Base-by-base conservation (phyloP, 169 alveolate species). In the Cyclospora cayetanensis region DNA sequence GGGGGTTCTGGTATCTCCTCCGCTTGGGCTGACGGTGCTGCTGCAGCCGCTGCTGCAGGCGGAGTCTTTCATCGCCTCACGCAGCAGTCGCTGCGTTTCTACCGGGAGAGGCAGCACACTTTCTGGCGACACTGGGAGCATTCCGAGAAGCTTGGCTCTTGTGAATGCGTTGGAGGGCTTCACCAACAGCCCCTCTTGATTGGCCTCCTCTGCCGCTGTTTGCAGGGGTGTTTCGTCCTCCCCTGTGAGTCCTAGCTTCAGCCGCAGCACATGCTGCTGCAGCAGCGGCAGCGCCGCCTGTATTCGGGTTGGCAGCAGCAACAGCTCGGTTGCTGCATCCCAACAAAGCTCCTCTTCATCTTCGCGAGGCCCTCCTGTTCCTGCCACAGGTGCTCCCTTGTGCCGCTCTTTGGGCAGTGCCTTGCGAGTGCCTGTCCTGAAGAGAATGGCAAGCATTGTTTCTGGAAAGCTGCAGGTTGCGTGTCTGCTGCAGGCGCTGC, bases 251-350 rank as follows among this genome's bases (percentile, higher is more conserved):
- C 63, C 85, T 5, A 39, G 41, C 85, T 29, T 74, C 39, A 74
- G 52, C 39, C 85, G 85, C 85, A 74, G 39, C 85, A 74, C 65
- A 25, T 74, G 85, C 65, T 74, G 65, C 85, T 74, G 85, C 85
- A 74, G 85, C 85, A 0, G 85, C 85, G 63, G 85, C 63, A 74
- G 65, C 27, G 60, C 85, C 52, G 20, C 5, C n/a, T 37, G 85
- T 18, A 25, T 42, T 0, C 85, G 85, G 52, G 22, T 53, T 63
- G 53, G 85, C 80, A 29, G 80, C 85, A 39, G 85, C 85, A 39
- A 39, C 85, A 74, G 29, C 0, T 74, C 65, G 37, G 85, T 63
- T 74, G 85, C 85, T 39, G 85, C 85, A 29, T 27, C 63, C 85
- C 85, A 74, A 25, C 85, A 74, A 12, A 74, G 85, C 11, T 34